Conservation (phyloP, 2,329 filamentous ascomycete species). For the Xylaria arbuscula region DNA sequence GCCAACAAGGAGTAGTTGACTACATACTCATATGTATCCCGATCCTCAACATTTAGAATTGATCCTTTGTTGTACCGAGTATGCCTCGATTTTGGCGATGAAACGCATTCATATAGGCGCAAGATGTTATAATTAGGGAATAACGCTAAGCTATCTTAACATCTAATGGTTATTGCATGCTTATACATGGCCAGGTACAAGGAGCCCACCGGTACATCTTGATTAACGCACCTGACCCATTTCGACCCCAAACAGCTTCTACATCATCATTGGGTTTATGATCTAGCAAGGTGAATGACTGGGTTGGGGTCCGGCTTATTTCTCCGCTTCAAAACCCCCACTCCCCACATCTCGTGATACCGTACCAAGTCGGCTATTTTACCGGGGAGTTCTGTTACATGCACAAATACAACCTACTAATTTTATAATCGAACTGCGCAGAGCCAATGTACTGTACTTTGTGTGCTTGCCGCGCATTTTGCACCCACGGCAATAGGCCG, state of each 20-base stretch:
- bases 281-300: background rate
- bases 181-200: background rate
- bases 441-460: background rate
- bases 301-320: background rate
- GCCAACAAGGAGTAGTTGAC: background rate
- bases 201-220: background rate
- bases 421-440: background rate
- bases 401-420: background rate
- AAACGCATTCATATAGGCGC: background rate
- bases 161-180: too few relatives aligned
- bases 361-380: background rate
- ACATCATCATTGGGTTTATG: background rate
- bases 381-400: background rate
- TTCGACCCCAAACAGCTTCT: constrained; percentile 4
- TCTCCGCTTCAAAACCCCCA: background rate
- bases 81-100: background rate
- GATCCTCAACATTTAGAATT: background rate
- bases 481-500: too few relatives aligned
- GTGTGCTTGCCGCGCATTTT: too few relatives aligned
- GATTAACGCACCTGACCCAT: background rate
- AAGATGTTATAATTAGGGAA: background rate
- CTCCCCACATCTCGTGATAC: background rate
- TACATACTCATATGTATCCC: too few relatives aligned
- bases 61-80: background rate
- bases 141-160: too few relatives aligned